Base-by-base conservation (phyloP, 75 land plant genomes). In the Cupressus sempervirens region DNA sequence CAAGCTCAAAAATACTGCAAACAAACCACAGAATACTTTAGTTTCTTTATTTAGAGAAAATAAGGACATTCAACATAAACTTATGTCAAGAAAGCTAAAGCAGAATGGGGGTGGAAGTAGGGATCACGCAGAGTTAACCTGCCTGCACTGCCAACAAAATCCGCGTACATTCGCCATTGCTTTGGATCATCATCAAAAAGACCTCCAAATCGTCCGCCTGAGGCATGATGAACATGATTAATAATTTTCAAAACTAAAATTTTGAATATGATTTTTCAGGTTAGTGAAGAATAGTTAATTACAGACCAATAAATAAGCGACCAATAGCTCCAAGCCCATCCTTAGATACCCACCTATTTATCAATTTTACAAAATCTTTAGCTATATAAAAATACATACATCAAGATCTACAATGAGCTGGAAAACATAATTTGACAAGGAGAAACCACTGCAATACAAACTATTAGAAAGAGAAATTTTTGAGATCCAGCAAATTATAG, bases 151-250 rank as follows among this genome's bases (percentile, higher is more conserved):
- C 99, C 99, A 87, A 98, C 88, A 74, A 98, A 89, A 90, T 98
- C 99, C 30, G 99, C 99, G 94, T 98, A 98, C 94, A 98, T 92
- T 67, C 99, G 92, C 99, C 99, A 98, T 83, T 95, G 96, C 84
- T 95, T 98, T 65, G 99, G 99, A 87, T 98, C 99, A 93, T 98
- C 97, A 84, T 98, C 99, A 89, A 98, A 98, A 76, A 96, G 89
- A 73, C 89, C 92, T 54, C 99, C 99, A 91, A 96, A 98, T 38
- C 95, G 92, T 48, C 99, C 99, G 88, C 99, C 99, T 98, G 88
- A 30, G 77, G 85, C 82, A 76, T 30, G 46, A 32, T 85, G 81
- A 75, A n/a, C 38, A 85, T 32, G 16, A 38, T 52, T 36, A 76
- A 84, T 40, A 73, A 83, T 50, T 35, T 80, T 16, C 72, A 26